phyloP scores from a whole-genome alignment of 805 yeast species.

The Komagataella pastoris region DNA sequence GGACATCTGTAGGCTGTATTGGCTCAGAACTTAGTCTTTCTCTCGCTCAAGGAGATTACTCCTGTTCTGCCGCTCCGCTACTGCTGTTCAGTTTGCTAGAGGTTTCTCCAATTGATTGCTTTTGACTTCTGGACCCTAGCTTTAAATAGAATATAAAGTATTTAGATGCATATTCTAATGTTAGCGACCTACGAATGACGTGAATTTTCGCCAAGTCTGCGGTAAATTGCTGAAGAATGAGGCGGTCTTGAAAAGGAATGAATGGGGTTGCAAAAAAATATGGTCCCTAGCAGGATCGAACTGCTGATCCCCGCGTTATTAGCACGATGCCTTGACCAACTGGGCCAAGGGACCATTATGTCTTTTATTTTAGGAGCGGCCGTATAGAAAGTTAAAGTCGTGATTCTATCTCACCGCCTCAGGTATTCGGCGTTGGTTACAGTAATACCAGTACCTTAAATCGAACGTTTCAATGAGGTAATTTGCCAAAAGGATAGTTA shows the following conservation, averaged over 20 bases:
- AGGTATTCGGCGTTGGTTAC: no score
- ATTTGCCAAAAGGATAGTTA: no score
- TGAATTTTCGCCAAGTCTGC: not conserved
- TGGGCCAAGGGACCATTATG: slow-evolving; percentile 23
- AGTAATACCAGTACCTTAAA: no score
- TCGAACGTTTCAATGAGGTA: no score
- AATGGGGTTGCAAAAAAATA: no score
- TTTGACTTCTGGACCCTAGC: not conserved
- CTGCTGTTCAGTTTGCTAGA: no score
- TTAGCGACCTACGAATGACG: not conserved
- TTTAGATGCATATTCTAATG: not conserved
- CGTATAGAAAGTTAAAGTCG: not conserved
- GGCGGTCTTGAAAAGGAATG: no score
- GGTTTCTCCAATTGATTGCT: not conserved
- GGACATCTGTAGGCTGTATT: not conserved
- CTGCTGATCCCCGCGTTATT: slow-evolving; percentile 56
- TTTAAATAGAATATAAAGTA: not conserved
- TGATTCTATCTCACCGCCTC: no score
- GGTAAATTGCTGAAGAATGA: not conserved
- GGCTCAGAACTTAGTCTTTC: not conserved
- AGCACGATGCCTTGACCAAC: slow-evolving; percentile 33
- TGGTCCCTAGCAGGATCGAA: slow-evolving; percentile 85
- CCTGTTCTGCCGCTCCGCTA: not conserved
- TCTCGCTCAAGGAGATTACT: not conserved
- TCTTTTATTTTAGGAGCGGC: not conserved